Evolutionary conservation across 768 basidiomycete species (phyloP).

Genomic region (Butyriboletus loyo): DNA sequence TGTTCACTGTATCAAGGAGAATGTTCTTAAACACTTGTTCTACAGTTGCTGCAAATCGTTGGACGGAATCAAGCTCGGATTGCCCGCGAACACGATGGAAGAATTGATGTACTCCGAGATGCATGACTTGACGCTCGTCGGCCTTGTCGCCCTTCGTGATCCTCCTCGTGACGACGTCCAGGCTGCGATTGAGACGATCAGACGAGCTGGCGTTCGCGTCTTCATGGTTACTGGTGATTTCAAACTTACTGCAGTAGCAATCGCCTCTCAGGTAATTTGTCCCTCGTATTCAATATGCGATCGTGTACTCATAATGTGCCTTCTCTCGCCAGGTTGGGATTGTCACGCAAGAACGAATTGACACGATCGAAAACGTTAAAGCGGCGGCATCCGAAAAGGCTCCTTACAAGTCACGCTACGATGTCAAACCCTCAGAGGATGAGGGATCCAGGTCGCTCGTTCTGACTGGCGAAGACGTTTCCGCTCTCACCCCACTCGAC

Average conservation of each 20-base stretch:
- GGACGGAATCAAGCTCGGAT: slow-evolving; percentile 15
- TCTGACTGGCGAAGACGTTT: slow-evolving; percentile 44
- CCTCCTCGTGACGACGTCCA: slow-evolving; percentile 54
- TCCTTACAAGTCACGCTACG: slow-evolving; percentile 13
- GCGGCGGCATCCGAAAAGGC: slow-evolving; percentile 12
- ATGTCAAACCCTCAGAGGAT: slow-evolving; percentile 37
- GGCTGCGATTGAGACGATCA: slow-evolving; percentile 44
- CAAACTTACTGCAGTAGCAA: slow-evolving; percentile 50
- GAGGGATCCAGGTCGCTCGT: slow-evolving; percentile 39
- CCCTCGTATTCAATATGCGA: not conserved
- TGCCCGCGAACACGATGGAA: slow-evolving; percentile 26
- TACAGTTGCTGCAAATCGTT: slow-evolving; percentile 31
- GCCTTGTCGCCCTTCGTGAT: slow-evolving; percentile 54
- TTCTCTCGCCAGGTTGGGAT: slow-evolving; percentile 38
- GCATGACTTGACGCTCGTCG: slow-evolving; percentile 43
- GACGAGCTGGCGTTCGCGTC: slow-evolving; percentile 50
- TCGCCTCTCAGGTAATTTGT: slow-evolving; percentile 42
- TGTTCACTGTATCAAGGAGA: not conserved
- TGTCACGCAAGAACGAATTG: slow-evolving; percentile 38
- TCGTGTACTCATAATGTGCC: not conserved
- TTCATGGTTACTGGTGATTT: slow-evolving; percentile 62
- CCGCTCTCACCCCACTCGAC: slow-evolving; percentile 33
- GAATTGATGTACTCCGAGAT: slow-evolving; percentile 41
- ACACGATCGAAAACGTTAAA: slow-evolving; percentile 30
- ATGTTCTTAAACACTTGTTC: not conserved